These are phyloP conservation scores for Fraxinus xanthoxyloides DNA, from an alignment of 305 asterid genomes.

Conservation along the genomic window DNA sequence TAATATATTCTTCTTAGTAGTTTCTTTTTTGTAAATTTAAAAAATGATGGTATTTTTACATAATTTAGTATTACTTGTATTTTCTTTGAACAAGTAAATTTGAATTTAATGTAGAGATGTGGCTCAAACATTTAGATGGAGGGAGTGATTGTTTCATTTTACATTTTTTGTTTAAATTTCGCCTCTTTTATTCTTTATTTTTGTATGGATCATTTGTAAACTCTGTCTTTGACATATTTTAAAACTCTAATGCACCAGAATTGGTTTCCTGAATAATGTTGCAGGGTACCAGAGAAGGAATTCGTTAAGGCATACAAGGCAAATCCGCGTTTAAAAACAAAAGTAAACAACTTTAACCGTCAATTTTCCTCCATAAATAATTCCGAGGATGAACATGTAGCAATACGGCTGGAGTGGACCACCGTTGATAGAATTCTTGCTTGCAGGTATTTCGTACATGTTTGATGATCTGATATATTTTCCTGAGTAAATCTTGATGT, in stretches of 20 bases:
- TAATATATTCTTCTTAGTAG: slow-evolving; percentile 13
- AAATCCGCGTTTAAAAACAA: slow-evolving; percentile 80
- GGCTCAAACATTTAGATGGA: not conserved
- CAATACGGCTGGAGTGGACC: slow-evolving; percentile 96
- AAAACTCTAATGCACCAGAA: not conserved
- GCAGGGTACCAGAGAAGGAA: slow-evolving; percentile 93
- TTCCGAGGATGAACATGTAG: slow-evolving; percentile 71
- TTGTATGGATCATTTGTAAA: slow-evolving; percentile 11
- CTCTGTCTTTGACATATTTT: not conserved
- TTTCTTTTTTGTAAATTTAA: not conserved
- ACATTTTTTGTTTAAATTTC: slow-evolving; percentile 5
- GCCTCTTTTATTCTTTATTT: slow-evolving; percentile 20
- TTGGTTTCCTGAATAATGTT: slow-evolving; percentile 26
- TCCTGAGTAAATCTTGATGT: slow-evolving; percentile 12
- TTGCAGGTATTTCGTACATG: slow-evolving; percentile 56
- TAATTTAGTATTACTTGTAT: slow-evolving; percentile 3
- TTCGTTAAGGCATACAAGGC: slow-evolving; percentile 82
- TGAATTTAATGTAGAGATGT: slow-evolving; percentile 18
- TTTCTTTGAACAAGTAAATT: slow-evolving; percentile 18
- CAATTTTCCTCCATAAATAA: slow-evolving; percentile 69
- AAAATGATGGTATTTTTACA: not conserved
- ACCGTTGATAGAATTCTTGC: slow-evolving; percentile 86
- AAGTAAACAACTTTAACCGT: slow-evolving; percentile 76
- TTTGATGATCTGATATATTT: slow-evolving; percentile 14
- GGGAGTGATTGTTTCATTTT: slow-evolving; percentile 12